These are phyloP conservation scores for Barnettozyma populi DNA, from an alignment of 805 yeast genomes.

Conservation along the genomic window DNA sequence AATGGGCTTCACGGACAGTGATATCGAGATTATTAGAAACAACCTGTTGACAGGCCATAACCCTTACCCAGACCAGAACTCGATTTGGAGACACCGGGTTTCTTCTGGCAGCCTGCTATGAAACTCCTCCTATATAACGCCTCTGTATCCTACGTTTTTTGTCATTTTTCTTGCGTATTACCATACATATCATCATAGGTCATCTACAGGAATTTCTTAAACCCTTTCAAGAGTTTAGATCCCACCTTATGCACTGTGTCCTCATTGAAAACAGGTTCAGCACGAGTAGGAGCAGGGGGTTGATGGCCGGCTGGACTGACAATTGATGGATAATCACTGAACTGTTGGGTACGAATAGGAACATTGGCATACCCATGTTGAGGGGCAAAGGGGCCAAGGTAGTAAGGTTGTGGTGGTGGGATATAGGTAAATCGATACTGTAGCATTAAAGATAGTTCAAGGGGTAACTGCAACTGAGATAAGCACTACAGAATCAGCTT, in stretches of 20 bases:
- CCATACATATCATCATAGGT: no score
- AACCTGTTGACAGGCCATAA: slow-evolving; percentile 24
- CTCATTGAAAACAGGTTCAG: background rate
- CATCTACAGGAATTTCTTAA: background rate
- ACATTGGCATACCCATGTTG: slow-evolving; percentile 1
- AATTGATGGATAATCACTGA: slow-evolving; percentile 1
- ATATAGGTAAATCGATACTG: background rate
- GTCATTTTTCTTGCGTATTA: background rate
- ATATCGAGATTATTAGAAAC: slow-evolving; percentile 33
- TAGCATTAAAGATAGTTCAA: background rate
- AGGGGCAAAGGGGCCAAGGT: background rate
- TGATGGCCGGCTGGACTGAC: slow-evolving; percentile 1
- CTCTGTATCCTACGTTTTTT: background rate
- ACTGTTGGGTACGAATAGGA: background rate
- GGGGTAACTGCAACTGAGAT: background rate
- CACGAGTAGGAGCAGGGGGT: background rate
- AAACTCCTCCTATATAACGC: background rate
- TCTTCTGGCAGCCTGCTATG: slow-evolving; percentile 10
- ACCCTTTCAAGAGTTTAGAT: background rate
- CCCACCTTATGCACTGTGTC: slow-evolving; percentile 1
- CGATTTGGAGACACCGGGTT: slow-evolving; percentile 22
- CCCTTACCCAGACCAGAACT: slow-evolving; percentile 16
- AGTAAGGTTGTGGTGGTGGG: slow-evolving; percentile 5
- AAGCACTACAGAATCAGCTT: background rate
- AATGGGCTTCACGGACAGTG: slow-evolving; percentile 41